phyloP scores from a whole-genome alignment of 441 rosid species.

The Geranium incanum region DNA sequence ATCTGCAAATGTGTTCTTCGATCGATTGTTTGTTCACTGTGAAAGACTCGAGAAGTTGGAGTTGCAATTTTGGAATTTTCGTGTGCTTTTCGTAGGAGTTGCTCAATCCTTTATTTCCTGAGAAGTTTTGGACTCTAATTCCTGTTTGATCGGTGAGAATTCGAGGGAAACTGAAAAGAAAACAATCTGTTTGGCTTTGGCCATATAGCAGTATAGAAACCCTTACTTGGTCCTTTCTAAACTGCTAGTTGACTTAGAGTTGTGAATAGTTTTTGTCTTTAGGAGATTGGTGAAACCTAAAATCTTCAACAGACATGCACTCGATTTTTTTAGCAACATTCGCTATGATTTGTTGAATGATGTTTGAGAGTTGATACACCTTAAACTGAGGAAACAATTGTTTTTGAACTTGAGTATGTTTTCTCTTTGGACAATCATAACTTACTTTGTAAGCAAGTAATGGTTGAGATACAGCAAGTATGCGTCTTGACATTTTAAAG shows the following conservation, averaged over 20 bases:
- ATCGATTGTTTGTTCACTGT: not conserved
- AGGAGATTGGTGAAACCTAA: not conserved
- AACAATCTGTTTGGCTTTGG: not conserved
- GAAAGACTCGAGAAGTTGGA: not conserved
- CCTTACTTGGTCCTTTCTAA: not conserved
- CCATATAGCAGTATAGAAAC: not conserved
- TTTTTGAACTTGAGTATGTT: not conserved
- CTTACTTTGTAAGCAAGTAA: not conserved
- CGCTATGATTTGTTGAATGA: too few species aligned
- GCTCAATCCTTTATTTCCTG: not conserved
- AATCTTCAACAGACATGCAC: not conserved
- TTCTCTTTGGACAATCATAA: not conserved
- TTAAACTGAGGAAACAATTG: not conserved
- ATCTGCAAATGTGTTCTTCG: not conserved
- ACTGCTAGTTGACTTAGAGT: not conserved
- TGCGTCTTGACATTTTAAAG: not conserved
- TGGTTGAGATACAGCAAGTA: not conserved
- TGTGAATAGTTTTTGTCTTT: not conserved
- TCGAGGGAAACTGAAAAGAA: not conserved
- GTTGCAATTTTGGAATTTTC: not conserved
- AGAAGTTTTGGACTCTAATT: not conserved
- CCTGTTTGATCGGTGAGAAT: not conserved
- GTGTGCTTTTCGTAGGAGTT: not conserved
- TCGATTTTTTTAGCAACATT: not conserved
- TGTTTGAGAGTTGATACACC: not conserved